These are phyloP conservation scores for Colletotrichum agaves DNA, from an alignment of 2,329 filamentous ascomycete species.

Conservation along the genomic window DNA sequence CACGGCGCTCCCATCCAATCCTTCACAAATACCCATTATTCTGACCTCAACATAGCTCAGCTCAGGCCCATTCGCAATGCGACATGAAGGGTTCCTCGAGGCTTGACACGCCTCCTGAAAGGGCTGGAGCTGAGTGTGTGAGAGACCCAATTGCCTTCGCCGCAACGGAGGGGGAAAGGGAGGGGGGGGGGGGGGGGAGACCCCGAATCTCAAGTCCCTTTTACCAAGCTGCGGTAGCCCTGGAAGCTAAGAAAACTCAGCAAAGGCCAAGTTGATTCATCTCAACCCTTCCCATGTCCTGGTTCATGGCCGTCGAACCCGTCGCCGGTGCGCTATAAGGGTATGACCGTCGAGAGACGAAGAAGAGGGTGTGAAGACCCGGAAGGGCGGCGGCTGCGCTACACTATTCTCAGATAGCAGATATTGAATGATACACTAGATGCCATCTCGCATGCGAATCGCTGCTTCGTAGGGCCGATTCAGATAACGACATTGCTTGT, in stretches of 20 bases:
- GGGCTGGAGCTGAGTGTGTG: neutral
- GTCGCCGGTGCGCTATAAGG: neutral
- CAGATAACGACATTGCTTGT: slow-evolving; percentile 21
- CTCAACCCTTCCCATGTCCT: neutral
- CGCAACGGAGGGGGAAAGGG: neutral
- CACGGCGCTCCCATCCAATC: neutral
- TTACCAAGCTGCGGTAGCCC: neutral
- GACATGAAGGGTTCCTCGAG: slow-evolving; percentile 20
- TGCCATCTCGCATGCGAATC: slow-evolving; percentile 34
- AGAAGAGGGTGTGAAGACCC: neutral
- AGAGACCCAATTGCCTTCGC: slow-evolving; percentile 11
- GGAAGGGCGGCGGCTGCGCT: neutral
- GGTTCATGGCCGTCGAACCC: neutral
- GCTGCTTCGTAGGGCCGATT: slow-evolving; percentile 33
- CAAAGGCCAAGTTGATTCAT: neutral
- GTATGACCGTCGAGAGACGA: neutral
- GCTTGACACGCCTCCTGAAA: neutral
- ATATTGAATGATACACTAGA: slow-evolving; percentile 15
- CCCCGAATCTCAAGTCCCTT: too few relatives aligned
- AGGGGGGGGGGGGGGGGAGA: too few relatives aligned
- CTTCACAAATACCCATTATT: slow-evolving; percentile 8
- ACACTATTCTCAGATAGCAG: neutral
- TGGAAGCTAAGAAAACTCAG: neutral
- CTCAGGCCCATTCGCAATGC: neutral
- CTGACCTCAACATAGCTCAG: slow-evolving; percentile 5